These are phyloP conservation scores for Apodospora peruviana DNA, from an alignment of 495 filamentous ascomycete species.

Conservation along the genomic window DNA sequence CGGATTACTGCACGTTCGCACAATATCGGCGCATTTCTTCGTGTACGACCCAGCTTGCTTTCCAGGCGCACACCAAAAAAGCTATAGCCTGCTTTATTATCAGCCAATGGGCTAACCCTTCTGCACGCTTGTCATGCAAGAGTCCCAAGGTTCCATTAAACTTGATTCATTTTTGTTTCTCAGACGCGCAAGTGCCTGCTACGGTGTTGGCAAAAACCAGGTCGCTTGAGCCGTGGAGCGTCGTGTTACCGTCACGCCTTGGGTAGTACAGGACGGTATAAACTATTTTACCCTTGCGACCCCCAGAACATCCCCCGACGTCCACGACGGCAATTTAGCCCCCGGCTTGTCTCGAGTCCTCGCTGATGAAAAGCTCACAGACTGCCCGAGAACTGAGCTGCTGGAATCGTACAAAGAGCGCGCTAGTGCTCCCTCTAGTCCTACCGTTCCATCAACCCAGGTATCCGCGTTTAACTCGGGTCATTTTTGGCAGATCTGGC, in stretches of 20 bases:
- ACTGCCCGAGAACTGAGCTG: not conserved
- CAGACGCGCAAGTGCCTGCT: slow-evolving; percentile 17
- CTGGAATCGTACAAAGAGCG: not conserved
- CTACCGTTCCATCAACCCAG: not conserved
- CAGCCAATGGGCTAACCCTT: slow-evolving; percentile 14
- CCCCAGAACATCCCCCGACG: not conserved
- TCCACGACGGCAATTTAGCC: not conserved
- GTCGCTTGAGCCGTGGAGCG: too few relatives aligned
- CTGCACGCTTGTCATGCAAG: slow-evolving; percentile 12
- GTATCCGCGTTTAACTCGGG: not conserved
- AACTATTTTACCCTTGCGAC: not conserved
- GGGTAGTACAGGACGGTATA: too few relatives aligned
- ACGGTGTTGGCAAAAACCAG: slow-evolving; percentile 3
- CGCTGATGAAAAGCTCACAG: not conserved
- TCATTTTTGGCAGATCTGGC: not conserved
- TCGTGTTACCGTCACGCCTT: too few relatives aligned
- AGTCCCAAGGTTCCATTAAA: not conserved
- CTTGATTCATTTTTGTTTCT: slow-evolving; percentile 5
- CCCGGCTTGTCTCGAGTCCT: not conserved
- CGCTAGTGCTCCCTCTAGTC: not conserved
- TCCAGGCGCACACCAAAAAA: slow-evolving; percentile 18
- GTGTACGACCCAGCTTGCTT: slow-evolving; percentile 19
- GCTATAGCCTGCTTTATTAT: slow-evolving; percentile 17
- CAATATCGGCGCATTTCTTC: slow-evolving; percentile 20
- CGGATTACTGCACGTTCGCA: slow-evolving; percentile 17